Evolutionary conservation across 1,284 basidiomycete species (phyloP), one percentile per base, ranked within the genome.

Genomic region (Naganishia sp.): DNA sequence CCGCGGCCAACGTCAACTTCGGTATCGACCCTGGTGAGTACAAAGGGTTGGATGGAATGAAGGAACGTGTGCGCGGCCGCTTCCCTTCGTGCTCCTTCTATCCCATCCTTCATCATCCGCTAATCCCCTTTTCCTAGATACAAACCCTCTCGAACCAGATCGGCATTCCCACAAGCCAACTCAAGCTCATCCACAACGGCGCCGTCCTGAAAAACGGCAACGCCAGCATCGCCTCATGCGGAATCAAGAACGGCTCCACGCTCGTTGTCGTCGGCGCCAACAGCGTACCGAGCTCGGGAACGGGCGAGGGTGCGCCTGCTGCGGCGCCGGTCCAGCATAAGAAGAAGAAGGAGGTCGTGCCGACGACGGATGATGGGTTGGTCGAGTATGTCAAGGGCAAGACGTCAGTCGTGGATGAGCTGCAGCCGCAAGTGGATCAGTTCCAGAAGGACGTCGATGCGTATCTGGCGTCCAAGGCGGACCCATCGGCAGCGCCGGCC

Each of bases 121-220:
- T 25, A 39, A 25, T n/a, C 35, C 43, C 18, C 17, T 21, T 13
- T 7, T 23, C 35, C 1, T 58, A 68, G 67, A 65, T 68, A 32
- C 41, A 54, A 54, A 80, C 79, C 4, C 75, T 80, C 11, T 75
- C 79, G 11, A 61, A 73, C 17, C 76, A 77, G 49, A 80, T 78
- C 3, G 71, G 71, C 18, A 65, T 80, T 35, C 74, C 77, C 10
- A 43, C 71, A 10, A 56, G 69, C 57, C 72, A 74, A 61, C 70
- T 79, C 67, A 79, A 81, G 66, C 69, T 81, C 39, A 76, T 81
- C 67, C 76, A 72, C 73, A 76, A 78, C 63, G 79, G 80, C 43
- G 80, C 78, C 1, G 76, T 81, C 39, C 74, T 80, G 46, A 79
- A 79, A 71, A 80, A 81, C 71, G 70, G 75, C 21, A 72, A 72